Conservation (phyloP, 225 moss, liverwort and hornwort genomes). For the Takakia lepidozioides region DNA sequence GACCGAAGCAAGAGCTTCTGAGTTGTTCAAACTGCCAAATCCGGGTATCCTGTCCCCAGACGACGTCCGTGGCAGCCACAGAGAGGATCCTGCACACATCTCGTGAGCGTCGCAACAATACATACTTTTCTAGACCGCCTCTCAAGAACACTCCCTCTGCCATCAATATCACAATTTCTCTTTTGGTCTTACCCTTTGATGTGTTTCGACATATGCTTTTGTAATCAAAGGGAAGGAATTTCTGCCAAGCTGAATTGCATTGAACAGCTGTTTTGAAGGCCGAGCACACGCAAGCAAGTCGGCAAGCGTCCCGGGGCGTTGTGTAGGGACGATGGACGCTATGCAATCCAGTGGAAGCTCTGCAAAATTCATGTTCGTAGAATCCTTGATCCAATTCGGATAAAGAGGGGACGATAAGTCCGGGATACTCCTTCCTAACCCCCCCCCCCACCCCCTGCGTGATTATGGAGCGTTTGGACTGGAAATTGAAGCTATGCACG, state of each 20-base stretch:
- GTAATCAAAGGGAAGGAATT: conserved; percentile 61
- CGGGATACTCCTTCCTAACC: too few relatives aligned
- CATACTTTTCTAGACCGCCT: conserved; percentile 53
- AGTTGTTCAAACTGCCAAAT: conserved; percentile 83
- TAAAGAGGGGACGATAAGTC: too few relatives aligned
- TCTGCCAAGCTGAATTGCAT: conserved; percentile 54
- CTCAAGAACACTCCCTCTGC: conserved; percentile 50
- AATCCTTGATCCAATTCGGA: too few relatives aligned
- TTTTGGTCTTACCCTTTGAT: conserved; percentile 18
- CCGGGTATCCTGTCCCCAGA: conserved; percentile 56
- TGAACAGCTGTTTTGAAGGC: conserved; percentile 45
- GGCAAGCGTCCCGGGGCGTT: conserved; percentile 46
- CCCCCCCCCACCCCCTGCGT: too few relatives aligned
- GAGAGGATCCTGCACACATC: conserved; percentile 72
- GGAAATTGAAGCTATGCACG: too few relatives aligned
- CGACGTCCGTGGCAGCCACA: conserved; percentile 55
- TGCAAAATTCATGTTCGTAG: conserved; percentile 29
- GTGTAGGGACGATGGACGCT: conserved; percentile 44
- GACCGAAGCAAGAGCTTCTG: conserved; percentile 65
- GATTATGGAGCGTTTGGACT: too few relatives aligned
- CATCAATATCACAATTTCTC: conserved; percentile 51
- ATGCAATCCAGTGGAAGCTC: conserved; percentile 75
- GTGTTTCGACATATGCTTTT: conserved; percentile 23
- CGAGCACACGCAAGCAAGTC: conserved; percentile 51
- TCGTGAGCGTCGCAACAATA: conserved; percentile 53